phyloP scores from a whole-genome alignment of 2,329 filamentous ascomycete species.

The Xylaria sp. region DNA sequence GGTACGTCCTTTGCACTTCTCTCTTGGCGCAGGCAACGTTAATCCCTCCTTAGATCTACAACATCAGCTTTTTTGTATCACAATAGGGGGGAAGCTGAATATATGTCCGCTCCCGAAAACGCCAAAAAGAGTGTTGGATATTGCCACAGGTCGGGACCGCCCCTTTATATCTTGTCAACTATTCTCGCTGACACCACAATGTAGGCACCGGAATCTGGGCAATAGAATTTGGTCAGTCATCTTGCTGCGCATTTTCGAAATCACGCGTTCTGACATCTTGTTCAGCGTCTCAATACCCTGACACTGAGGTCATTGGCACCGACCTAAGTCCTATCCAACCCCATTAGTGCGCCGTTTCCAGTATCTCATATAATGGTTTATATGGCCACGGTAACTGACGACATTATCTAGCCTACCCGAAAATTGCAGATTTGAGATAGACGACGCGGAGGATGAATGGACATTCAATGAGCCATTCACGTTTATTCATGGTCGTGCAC shows the following conservation, averaged over 20 bases:
- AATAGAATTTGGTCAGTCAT: constrained; percentile 54
- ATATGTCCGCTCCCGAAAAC: constrained; percentile 55
- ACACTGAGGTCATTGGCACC: constrained; percentile 53
- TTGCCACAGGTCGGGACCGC: constrained; percentile 51
- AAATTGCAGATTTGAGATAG: constrained; percentile 64
- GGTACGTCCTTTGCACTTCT: constrained; percentile 30
- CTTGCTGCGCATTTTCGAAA: not conserved
- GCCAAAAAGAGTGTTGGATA: constrained; percentile 57
- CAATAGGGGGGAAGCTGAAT: constrained; percentile 54
- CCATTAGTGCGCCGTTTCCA: constrained; percentile 44
- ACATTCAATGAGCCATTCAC: constrained; percentile 60
- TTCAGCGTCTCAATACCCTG: constrained; percentile 53
- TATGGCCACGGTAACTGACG: constrained; percentile 6
- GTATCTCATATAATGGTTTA: no score
- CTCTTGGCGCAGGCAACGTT: not conserved
- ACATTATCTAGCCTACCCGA: constrained; percentile 54
- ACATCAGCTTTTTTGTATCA: constrained; percentile 54
- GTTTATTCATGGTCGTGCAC: constrained; percentile 62
- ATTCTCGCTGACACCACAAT: constrained; percentile 27
- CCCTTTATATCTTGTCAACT: not conserved
- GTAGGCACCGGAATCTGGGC: constrained; percentile 60
- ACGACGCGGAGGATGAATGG: constrained; percentile 65
- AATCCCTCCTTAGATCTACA: constrained; percentile 49
- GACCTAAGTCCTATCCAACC: constrained; percentile 61
- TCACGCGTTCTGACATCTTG: constrained; percentile 3